A percentile compares a stretch with the other conserved stretches of the same genome.
phyloP scores from a whole-genome alignment of 768 basidiomycete genomes.

The Rhodotorula taiwanensis region DNA sequence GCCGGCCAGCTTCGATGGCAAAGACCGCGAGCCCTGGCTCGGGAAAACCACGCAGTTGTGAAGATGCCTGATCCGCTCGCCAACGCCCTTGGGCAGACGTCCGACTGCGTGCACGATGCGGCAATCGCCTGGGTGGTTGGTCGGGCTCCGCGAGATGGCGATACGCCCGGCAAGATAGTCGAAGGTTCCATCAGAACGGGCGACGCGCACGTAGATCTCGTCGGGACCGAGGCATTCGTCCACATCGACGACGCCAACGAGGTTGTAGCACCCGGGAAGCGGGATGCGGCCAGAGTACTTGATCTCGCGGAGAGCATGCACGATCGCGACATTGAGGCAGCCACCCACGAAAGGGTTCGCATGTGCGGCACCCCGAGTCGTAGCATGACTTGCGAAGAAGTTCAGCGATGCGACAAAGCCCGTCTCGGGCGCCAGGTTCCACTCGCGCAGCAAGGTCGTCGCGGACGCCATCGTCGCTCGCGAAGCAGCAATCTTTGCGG shows the following conservation, averaged over 20 bases:
- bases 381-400: slow-evolving; percentile 48
- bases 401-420: slow-evolving; percentile 54
- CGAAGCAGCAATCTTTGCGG: slow-evolving; percentile 50
- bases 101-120: slow-evolving; percentile 47
- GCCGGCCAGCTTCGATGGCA: slow-evolving; percentile 23
- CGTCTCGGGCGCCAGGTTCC: slow-evolving; percentile 47
- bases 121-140: slow-evolving; percentile 66
- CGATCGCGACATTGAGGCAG: slow-evolving; percentile 57
- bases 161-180: slow-evolving; percentile 57
- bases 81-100: background rate
- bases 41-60: slow-evolving; percentile 33
- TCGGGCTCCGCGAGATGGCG: slow-evolving; percentile 64
- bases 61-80: background rate
- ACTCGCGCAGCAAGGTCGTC: slow-evolving; percentile 2
- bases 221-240: slow-evolving; percentile 41
- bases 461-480: background rate
- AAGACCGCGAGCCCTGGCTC: slow-evolving; percentile 1
- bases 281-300: slow-evolving; percentile 70
- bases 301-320: slow-evolving; percentile 62
- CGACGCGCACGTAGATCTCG: slow-evolving; percentile 51
- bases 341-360: slow-evolving; percentile 52
- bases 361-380: slow-evolving; percentile 43
- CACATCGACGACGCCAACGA: slow-evolving; percentile 79
- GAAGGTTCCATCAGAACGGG: slow-evolving; percentile 52
- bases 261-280: slow-evolving; percentile 60